Base-by-base conservation (phyloP, 208 protist species). In the Leishmania major region DNA sequence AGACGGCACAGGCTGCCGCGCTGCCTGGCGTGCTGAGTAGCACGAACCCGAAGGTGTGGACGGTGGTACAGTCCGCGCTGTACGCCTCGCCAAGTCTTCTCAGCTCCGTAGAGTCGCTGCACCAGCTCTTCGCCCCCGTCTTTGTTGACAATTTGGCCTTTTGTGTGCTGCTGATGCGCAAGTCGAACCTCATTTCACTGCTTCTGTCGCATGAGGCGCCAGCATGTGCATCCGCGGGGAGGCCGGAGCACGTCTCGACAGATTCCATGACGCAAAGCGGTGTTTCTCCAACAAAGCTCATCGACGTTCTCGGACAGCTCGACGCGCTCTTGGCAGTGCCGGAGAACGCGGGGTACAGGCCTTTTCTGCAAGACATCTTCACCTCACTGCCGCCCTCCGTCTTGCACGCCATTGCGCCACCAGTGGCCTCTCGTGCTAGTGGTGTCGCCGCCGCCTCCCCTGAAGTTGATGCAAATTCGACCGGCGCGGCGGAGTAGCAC, bases 291-390 rank as follows among this genome's bases (percentile, higher is more conserved):
- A 60, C 31, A 28, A n/a, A 53, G 25, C 49, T 85, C 35, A 83
- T 84, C 13, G 76, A 47, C 17, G 47, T 87, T 35, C 73, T 89
- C 11, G 77, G n/a, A 2, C 45, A 82, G 28, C 74, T 94, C 59
- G 76, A 87, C 43, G n/a, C 84, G 8, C 85, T 90, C 10, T 49
- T 87, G 60, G 45, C 82, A 11, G 70, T 86, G 53, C 87, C 87
- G 45, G 78, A 87, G 59, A 90, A 92, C 81, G 51, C 55, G 11
- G 88, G 88, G 19, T 96, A 93, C 88, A 81, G 75, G 43, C 37
- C 80, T 11, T 94, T 96, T 86, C 73, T 96, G 70, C 84, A 87
- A 19, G 74, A 87, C n/a, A 87, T 92, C 75, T 84, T 94, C 43
- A 55, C 83, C 35, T 87, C 90, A 2, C 70, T 93, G 4, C 90